Base-by-base conservation (phyloP, 208 protist species). In the Acanthamoeba lenticulata region DNA sequence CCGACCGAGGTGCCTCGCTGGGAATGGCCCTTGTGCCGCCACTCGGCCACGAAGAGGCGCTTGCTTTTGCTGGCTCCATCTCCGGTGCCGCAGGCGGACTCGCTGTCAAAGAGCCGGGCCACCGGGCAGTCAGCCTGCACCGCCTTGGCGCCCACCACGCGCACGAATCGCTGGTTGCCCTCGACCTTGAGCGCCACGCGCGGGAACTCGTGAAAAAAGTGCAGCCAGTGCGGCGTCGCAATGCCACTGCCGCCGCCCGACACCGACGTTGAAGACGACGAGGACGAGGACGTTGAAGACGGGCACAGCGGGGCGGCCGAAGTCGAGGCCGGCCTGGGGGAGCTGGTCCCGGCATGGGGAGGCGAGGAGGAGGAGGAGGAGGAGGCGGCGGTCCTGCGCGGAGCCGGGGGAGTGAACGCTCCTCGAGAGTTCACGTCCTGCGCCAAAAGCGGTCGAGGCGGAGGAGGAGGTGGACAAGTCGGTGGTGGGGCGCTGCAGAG, bases 151-250 rank as follows among this genome's bases (percentile, higher is more conserved):
- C 44, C 44, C 24, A 55, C 24, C 74, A 42, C 27, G 42, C 74
- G 74, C 38, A 85, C 42, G 74, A 57, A 85, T 24, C 74, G 38
- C 74, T 85, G 74, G 74, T 7, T 55, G 44, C 40, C 74, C 44
- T 85, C 74, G 2, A 40, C 13, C 42, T 55, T 85, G 9, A 85
- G 74, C 44, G 44, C 42, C 74, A 85, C 74, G 5, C 74, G 74
- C 6, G 74, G 74, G 17, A 57, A 85, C 24, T 85, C 74, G 9
- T 55, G 17, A 42, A 85, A 85, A 42, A 85, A 85, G 44, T 85
- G 74, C 32, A 85, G 74, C 74, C 74, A 85, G 27, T 85, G 32
- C 42, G 74, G 74, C 4, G 44, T 27, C n/a, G 44, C 34, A 42
- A 85, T 85, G 15, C 32, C 1, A 21, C 4, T 3, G 5, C 57